Percentiles rank a stretch among this genome's conserved stretches.
phyloP scores from a whole-genome alignment of 371 early-diverging fungal genomes.

The Mortierella sp. region DNA sequence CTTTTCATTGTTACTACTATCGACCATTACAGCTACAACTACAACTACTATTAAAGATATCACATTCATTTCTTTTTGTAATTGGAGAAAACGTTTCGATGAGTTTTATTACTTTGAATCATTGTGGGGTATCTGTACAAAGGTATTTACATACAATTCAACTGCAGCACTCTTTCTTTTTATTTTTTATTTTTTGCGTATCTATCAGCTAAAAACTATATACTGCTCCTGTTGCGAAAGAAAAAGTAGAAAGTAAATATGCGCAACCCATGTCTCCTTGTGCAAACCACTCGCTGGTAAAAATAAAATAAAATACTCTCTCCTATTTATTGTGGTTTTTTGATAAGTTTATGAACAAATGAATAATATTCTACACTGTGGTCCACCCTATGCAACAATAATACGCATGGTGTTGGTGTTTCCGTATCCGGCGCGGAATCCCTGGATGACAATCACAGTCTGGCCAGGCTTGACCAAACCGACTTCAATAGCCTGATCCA shows the following conservation, averaged over 20 bases:
- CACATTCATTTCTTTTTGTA: not conserved
- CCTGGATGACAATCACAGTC: conserved; percentile 85
- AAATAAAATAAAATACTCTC: no score
- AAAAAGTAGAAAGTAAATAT: not conserved
- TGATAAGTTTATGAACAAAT: not conserved
- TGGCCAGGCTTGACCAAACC: conserved; percentile 77
- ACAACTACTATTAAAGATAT: not conserved
- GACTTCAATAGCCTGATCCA: conserved; percentile 64
- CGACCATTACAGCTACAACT: not conserved
- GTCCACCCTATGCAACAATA: conserved; percentile 54
- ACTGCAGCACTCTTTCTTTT: no score
- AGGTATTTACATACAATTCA: no score
- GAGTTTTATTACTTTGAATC: not conserved
- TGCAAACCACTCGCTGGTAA: no score
- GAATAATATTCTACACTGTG: not conserved
- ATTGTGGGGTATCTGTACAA: not conserved
- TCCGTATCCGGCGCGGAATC: conserved; percentile 76
- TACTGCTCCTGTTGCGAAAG: not conserved
- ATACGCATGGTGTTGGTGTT: conserved; percentile 91
- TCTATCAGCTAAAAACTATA: conserved; percentile 5
- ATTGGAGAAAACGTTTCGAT: not conserved
- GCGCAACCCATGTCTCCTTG: not conserved
- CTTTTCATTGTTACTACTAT: not conserved
- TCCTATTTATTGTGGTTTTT: not conserved
- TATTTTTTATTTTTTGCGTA: not conserved